Evolutionary conservation across 2,329 filamentous ascomycete genomes (phyloP).

Genomic region (Fusarium globosum): DNA sequence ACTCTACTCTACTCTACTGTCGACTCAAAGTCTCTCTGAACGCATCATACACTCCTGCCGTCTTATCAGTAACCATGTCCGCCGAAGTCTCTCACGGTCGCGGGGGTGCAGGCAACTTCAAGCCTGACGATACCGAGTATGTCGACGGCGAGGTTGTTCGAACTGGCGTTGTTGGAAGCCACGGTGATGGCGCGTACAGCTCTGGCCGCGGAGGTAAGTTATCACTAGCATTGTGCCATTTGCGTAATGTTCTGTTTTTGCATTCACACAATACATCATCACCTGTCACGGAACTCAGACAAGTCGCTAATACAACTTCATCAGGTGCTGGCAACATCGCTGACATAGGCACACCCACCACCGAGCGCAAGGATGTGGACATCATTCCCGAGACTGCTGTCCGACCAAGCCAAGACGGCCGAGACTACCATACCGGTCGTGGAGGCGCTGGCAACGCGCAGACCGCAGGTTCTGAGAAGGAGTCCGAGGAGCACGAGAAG

Average conservation of each 20-base stretch:
- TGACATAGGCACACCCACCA: conserved; percentile 56
- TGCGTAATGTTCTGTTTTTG: not conserved
- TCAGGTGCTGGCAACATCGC: conserved; percentile 69
- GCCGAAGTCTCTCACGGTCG: conserved; percentile 69
- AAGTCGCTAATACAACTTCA: conserved; percentile 12
- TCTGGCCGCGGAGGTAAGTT: conserved; percentile 67
- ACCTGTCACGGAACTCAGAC: not conserved
- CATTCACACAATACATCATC: not conserved
- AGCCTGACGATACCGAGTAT: conserved; percentile 67
- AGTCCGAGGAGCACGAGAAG: conserved; percentile 46
- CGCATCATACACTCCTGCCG: not conserved
- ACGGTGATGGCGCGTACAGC: conserved; percentile 68
- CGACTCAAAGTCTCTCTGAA: not conserved
- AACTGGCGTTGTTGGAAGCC: conserved; percentile 63
- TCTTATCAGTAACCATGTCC: conserved; percentile 45
- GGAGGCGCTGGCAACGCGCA: conserved; percentile 69
- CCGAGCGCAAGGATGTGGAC: conserved; percentile 61
- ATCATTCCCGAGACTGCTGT: conserved; percentile 64
- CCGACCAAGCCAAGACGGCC: conserved; percentile 59
- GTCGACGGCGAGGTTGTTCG: conserved; percentile 72
- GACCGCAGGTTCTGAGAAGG: conserved; percentile 52
- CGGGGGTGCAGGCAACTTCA: conserved; percentile 72
- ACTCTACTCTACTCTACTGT: not conserved
- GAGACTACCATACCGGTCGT: conserved; percentile 68
- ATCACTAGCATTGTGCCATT: not conserved